Evolutionary conservation across 2,329 filamentous ascomycete genomes (phyloP), one percentile per base, ranked within the genome.

Genomic region (Pleurostoma richardsiae): DNA sequence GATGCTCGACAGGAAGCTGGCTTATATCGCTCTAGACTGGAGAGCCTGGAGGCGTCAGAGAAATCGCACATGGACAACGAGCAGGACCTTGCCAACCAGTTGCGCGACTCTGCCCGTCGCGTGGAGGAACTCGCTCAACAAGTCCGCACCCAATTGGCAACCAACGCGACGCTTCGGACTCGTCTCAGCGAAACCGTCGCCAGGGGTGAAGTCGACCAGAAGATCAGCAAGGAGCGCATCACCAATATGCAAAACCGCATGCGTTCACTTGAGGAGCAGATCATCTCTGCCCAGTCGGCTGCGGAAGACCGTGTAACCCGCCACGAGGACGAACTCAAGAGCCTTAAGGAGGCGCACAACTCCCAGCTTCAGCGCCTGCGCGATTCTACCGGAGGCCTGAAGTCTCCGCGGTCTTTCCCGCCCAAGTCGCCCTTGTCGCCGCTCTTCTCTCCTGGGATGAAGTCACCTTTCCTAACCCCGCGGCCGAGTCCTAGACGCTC

Each of bases 181-280:
- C 86, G 92, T 39, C 82, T 99, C 3, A 74, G 85, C 5, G 80
- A 88, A 26, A 90, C 91, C 1, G 88, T 97, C 36, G 74, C 82
- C 44, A 87, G 90, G 52, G 91, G 92, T 48, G 92, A 97, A 58
- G 76, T 78, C 30, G 89, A 94, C 57, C 91, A 95, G 63, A 84
- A 85, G 59, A 71, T 83, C 49, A 95, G 90, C 52, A 87, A 87
- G 10, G 77, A 82, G 44, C 86, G 88, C 58, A 96, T 99, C 62
- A 88, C 88, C 47, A 78, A 83, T 46, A 81, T 97, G 63, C 91
- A 97, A 63, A 79, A 79, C 51, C 86, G 84, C 48, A 83, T 99
- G 47, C 89, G 87, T 57, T 69, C 73, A 11, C 81, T 96, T 43
- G 94, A 97, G 63, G 91, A 97, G 51, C 82, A 86, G 56, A 80